phyloP scores from a whole-genome alignment of 176 grass and related monocot genomes.

The Microstegium vimineum region DNA sequence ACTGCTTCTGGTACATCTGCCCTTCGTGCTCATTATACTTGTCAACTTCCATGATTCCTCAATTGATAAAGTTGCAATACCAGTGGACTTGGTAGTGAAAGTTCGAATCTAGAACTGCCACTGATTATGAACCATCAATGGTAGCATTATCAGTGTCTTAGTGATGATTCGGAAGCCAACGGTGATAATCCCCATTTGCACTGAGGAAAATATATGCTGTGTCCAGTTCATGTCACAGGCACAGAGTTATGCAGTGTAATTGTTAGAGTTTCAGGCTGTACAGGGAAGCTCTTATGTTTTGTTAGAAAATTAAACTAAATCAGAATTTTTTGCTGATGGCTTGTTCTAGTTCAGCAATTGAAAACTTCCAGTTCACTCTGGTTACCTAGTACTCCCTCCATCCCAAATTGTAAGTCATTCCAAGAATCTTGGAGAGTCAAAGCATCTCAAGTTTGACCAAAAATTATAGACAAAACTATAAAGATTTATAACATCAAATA shows the following conservation, averaged over 20 bases:
- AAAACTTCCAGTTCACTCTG: not conserved
- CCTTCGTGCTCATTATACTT: not conserved
- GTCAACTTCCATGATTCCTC: not conserved
- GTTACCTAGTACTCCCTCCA: not conserved
- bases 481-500: too few relatives aligned
- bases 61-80: not conserved
- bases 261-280: too few relatives aligned
- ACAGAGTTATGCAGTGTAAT: too few relatives aligned
- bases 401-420: too few relatives aligned
- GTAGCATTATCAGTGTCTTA: too few relatives aligned
- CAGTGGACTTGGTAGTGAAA: not conserved
- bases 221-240: too few relatives aligned
- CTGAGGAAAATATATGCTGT: not conserved
- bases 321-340: not conserved
- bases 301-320: not conserved
- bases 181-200: not conserved
- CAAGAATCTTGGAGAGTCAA: too few relatives aligned
- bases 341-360: not conserved
- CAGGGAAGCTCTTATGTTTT: not conserved
- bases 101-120: too few relatives aligned
- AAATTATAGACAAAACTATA: too few relatives aligned
- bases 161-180: too few relatives aligned
- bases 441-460: too few relatives aligned
- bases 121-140: too few relatives aligned
- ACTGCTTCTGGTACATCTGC: not conserved